Evolutionary conservation across 495 filamentous ascomycete species (phyloP).

Genomic region (Xylaria sp.): DNA sequence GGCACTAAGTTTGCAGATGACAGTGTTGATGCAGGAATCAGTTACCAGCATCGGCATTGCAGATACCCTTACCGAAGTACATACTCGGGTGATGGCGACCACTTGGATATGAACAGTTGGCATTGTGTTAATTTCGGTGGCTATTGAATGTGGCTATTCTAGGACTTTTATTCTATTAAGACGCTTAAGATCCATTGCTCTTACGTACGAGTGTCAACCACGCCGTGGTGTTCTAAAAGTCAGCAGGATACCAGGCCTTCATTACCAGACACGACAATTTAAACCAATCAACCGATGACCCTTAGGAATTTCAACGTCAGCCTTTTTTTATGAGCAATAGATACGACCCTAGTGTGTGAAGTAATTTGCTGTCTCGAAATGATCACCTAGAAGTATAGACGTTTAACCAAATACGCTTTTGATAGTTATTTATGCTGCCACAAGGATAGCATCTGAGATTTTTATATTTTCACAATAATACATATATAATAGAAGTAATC

Average conservation of each 20-base stretch:
- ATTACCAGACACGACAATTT: not conserved
- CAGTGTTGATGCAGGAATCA: slow-evolving; percentile 35
- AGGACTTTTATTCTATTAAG: not conserved
- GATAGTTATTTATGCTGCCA: not conserved
- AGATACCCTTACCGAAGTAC: slow-evolving; percentile 38
- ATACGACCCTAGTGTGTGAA: not conserved
- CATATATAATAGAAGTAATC: not conserved
- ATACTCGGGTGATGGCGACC: slow-evolving; percentile 25
- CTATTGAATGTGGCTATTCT: not conserved
- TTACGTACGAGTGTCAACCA: not conserved
- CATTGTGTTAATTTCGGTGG: slow-evolving; percentile 25
- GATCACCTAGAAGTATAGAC: not conserved
- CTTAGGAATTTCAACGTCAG: not conserved
- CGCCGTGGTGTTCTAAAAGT: not conserved
- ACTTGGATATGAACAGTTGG: slow-evolving; percentile 28
- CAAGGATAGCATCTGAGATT: not conserved
- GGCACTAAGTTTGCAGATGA: slow-evolving; percentile 62
- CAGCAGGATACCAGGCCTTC: not conserved
- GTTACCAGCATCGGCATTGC: slow-evolving; percentile 47
- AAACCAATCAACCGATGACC: not conserved
- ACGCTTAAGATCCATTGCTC: not conserved
- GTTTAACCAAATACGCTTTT: not conserved
- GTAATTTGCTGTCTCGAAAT: not conserved
- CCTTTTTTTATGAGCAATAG: not conserved
- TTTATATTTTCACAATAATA: not conserved